A percentile compares a stretch with the other conserved stretches of the same genome.
Evolutionary conservation across 179 eudicot species (phyloP).

Genomic region (Actinidia polygama): DNA sequence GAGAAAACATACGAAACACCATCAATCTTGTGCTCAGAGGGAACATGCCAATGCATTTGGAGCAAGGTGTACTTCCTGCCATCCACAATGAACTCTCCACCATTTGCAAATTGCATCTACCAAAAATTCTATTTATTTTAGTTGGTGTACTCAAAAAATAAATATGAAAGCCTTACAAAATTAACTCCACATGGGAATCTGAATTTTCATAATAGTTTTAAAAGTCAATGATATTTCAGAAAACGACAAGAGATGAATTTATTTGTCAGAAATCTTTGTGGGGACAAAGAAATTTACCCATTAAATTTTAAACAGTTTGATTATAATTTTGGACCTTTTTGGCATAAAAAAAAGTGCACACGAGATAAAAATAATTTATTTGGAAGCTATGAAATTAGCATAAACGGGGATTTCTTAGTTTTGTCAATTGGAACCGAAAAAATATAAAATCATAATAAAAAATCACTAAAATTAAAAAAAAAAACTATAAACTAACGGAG

Average conservation of each 20-base stretch:
- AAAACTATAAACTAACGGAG: too few relatives aligned
- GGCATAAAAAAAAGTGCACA: too few relatives aligned
- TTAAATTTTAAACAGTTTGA: too few relatives aligned
- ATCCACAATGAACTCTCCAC: constrained; percentile 45
- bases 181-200: not conserved
- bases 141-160: too few relatives aligned
- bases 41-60: constrained; percentile 88
- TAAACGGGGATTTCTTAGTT: not conserved
- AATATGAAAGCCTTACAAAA: not conserved
- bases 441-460: not conserved
- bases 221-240: not conserved
- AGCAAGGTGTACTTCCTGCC: constrained; percentile 49
- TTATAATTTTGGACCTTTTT: too few relatives aligned
- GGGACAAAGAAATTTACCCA: too few relatives aligned
- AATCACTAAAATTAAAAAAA: not conserved
- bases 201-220: not conserved
- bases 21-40: constrained; percentile 76
- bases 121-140: too few relatives aligned
- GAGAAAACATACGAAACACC: constrained; percentile 51
- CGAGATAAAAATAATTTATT: too few relatives aligned
- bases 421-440: not conserved
- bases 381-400: too few relatives aligned
- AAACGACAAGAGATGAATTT: not conserved
- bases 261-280: not conserved
- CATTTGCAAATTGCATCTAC: constrained; percentile 44